Base-by-base conservation (phyloP, 306 rosid species). In the Spatholobus suberectus region DNA sequence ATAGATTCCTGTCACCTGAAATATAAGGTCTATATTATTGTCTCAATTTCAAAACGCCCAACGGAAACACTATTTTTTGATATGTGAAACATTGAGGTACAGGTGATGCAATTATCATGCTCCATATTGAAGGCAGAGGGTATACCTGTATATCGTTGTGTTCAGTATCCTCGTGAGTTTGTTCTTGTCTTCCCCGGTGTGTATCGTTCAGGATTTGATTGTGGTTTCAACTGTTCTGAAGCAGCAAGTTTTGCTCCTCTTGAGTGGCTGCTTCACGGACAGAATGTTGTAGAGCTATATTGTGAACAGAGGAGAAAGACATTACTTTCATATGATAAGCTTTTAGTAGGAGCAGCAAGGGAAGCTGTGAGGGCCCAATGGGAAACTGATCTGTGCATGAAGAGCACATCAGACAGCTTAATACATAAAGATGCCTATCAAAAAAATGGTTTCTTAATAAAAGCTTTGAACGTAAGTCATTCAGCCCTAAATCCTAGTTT, bases 201-300 rank as follows among this genome's bases (percentile, higher is more conserved):
- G 80, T 92, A 89, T 86, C 88, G 87, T 91, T 90, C 98, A 0
- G 96, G 93, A 79, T 91, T 96, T 80, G 89, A 92, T 82, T 92
- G 92, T 32, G 99, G 99, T 70, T 96, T 96, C 87, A 96, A 88
- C 84, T 84, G 88, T 81, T 86, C 95, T 18, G 97, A 91, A 90
- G 86, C 82, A 7, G 90, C 87, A 77, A 88, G 87, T 78, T 89
- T 92, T 77, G 97, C 98, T 70, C 92, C 99, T 80, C 81, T 96
- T 44, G 93, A 90, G 59, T 96, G 98, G 99, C 86, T 96, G 84
- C 94, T 90, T 81, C 88, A 83, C 38, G 99, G 99, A 69, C 90
- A 61, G 88, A 83, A 85, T 77, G 91, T 87, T 69, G 89, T 87
- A 20, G 96, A 94, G 78, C 73, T 80, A 61, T 91, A 91, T 86